Percentiles rank a stretch among this genome's conserved stretches.
phyloP scores from a whole-genome alignment of 306 rosid species.

The Psophocarpus tetragonolobus region DNA sequence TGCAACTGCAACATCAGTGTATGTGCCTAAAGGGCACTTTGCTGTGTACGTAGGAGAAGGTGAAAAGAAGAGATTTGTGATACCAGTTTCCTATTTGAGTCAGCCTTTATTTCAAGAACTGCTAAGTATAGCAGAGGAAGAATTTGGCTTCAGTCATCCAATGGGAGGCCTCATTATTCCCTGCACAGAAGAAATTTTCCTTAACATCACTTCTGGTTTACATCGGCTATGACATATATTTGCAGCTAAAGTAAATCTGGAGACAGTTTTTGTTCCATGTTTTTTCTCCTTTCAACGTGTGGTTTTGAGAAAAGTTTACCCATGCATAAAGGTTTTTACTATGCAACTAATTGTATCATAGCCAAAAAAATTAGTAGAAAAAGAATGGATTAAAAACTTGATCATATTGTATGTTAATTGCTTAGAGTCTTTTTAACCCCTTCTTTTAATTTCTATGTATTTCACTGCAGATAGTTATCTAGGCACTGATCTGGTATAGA shows the following conservation, averaged over 20 bases:
- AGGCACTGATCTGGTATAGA: not conserved
- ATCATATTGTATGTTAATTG: not conserved
- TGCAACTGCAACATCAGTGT: constrained; percentile 5
- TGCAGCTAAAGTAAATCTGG: not conserved
- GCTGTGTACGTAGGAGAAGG: constrained; percentile 59
- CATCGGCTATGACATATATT: not conserved
- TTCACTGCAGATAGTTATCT: not conserved
- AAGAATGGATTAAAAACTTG: not conserved
- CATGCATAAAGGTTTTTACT: not conserved
- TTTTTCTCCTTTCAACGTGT: constrained; percentile 1
- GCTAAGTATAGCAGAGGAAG: constrained; percentile 40
- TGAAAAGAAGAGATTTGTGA: constrained; percentile 43
- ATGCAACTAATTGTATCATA: not conserved
- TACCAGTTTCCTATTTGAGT: constrained; percentile 47
- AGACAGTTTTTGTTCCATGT: not conserved
- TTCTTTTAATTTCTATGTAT: not conserved
- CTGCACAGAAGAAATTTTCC: not conserved
- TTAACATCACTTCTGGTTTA: constrained; percentile 12
- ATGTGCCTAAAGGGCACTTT: constrained; percentile 30
- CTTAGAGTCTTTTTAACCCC: not conserved
- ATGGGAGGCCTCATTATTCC: constrained; percentile 20
- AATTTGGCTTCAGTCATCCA: constrained; percentile 51
- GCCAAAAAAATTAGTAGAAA: not conserved
- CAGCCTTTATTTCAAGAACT: constrained; percentile 42
- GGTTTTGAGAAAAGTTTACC: not conserved